phyloP scores from a whole-genome alignment of 192 early-diverging fungal species.

The Cladochytrium replicatum region DNA sequence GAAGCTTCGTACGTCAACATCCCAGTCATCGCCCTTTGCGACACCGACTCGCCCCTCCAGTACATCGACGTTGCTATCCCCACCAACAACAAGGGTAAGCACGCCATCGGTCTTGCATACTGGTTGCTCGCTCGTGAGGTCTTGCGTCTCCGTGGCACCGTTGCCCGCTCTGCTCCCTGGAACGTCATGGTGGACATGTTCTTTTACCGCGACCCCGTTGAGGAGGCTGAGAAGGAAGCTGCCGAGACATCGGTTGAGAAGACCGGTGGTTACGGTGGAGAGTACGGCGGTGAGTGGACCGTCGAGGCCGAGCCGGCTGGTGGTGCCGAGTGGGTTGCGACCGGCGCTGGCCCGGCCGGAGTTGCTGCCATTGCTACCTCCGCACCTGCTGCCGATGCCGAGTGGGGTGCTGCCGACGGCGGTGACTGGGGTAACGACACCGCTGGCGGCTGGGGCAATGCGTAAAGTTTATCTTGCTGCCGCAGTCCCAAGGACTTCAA shows the following conservation, averaged over 20 bases:
- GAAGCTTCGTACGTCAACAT: slow-evolving; percentile 99
- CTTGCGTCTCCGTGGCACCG: slow-evolving; percentile 90
- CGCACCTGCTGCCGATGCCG: slow-evolving; percentile 20
- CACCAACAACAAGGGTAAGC: slow-evolving; percentile 99
- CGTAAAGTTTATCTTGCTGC: slow-evolving; percentile 1
- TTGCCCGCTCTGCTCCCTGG: slow-evolving; percentile 80
- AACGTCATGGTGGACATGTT: slow-evolving; percentile 99
- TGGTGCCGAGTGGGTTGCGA: slow-evolving; percentile 31
- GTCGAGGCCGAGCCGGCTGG: slow-evolving; percentile 13
- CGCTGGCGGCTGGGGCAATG: slow-evolving; percentile 14
- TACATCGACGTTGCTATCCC: slow-evolving; percentile 98
- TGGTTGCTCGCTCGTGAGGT: slow-evolving; percentile 98
- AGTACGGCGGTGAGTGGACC: slow-evolving; percentile 33
- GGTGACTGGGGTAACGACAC: slow-evolving; percentile 32
- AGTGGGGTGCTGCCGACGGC: slow-evolving; percentile 57
- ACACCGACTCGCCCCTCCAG: slow-evolving; percentile 91
- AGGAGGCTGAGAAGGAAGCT: slow-evolving; percentile 85
- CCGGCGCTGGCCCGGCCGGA: slow-evolving; percentile 19
- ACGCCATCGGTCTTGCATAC: slow-evolving; percentile 95
- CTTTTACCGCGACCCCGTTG: slow-evolving; percentile 99
- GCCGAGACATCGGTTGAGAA: slow-evolving; percentile 27
- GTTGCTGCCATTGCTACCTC: slow-evolving; percentile 25
- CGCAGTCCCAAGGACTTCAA: no score
- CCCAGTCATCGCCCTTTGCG: slow-evolving; percentile 98
- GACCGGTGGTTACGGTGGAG: slow-evolving; percentile 13